phyloP scores from a whole-genome alignment of 192 early-diverging fungal genomes.

The Coemansia sp. region DNA sequence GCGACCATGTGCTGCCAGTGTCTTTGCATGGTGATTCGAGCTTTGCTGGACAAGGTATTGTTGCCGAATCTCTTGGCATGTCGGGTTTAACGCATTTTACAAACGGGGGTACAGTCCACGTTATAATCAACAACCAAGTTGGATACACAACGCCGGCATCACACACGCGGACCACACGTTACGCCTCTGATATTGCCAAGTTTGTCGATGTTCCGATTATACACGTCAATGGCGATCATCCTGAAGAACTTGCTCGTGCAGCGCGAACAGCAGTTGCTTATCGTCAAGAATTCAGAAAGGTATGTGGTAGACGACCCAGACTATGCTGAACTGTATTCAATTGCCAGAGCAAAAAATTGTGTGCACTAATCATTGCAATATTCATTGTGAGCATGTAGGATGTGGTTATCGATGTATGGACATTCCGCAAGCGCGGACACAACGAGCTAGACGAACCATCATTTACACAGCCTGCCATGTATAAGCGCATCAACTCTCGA shows the following conservation, averaged over 20 bases:
- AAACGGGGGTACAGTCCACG: constrained; percentile 88
- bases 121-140: constrained; percentile 96
- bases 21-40: constrained; percentile 91
- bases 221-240: constrained; percentile 92
- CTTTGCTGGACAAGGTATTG: constrained; percentile 83
- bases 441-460: constrained; percentile 96
- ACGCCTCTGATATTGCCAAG: constrained; percentile 92
- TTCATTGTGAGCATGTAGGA: constrained; percentile 49
- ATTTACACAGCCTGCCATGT: constrained; percentile 96
- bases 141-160: constrained; percentile 94
- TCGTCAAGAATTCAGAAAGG: constrained; percentile 85
- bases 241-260: constrained; percentile 84
- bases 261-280: constrained; percentile 83
- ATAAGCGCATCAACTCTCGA: constrained; percentile 77
- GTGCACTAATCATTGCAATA: too few relatives aligned
- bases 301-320: neutral
- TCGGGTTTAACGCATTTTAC: constrained; percentile 92
- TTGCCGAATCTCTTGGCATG: constrained; percentile 87
- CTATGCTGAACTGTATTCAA: neutral
- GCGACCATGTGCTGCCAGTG: constrained; percentile 88
- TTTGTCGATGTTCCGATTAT: constrained; percentile 92
- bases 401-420: constrained; percentile 89
- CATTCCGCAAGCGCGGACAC: constrained; percentile 93
- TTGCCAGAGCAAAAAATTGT: too few relatives aligned
- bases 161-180: constrained; percentile 86